These are phyloP conservation scores for Naganishia albida DNA, from an alignment of 1,284 basidiomycete genomes.

Conservation along the genomic window DNA sequence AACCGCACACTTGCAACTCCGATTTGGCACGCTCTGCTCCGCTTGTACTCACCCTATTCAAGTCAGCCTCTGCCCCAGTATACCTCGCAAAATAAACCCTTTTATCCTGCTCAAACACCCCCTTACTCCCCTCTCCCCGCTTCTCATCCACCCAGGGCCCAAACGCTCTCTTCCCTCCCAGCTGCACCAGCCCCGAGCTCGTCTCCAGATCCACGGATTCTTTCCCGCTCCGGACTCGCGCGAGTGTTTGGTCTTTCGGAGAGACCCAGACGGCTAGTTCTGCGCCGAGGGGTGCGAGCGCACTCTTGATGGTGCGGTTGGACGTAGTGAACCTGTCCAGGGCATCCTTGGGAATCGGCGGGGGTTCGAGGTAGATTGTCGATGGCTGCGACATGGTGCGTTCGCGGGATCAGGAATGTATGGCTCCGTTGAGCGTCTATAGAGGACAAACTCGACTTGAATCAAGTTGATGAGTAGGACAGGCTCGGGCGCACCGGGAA, in stretches of 20 bases:
- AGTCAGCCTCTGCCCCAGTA: conserved; percentile 26
- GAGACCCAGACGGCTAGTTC: conserved; percentile 33
- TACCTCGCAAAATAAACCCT: conserved; percentile 35
- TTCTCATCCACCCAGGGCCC: conserved; percentile 9
- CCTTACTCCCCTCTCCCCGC: conserved; percentile 17
- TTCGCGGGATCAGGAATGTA: not conserved
- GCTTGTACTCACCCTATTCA: conserved; percentile 34
- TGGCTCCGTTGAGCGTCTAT: too few species aligned
- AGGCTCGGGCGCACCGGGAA: not conserved
- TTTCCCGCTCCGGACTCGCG: conserved; percentile 3
- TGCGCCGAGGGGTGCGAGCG: conserved; percentile 24
- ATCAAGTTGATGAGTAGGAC: not conserved
- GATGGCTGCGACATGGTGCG: conserved; percentile 3
- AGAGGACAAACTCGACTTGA: too few species aligned
- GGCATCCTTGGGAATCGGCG: conserved; percentile 30
- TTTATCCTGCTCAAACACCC: conserved; percentile 34
- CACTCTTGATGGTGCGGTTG: conserved; percentile 30
- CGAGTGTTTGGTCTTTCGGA: conserved; percentile 6
- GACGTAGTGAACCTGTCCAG: conserved; percentile 30
- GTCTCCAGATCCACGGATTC: conserved; percentile 2
- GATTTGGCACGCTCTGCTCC: too few species aligned
- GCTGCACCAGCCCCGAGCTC: conserved; percentile 1
- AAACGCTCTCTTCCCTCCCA: conserved; percentile 17
- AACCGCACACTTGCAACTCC: too few species aligned
- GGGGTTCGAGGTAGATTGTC: conserved; percentile 27